phyloP scores from a whole-genome alignment of 805 yeast genomes.

The Myxozyma neotropica region DNA sequence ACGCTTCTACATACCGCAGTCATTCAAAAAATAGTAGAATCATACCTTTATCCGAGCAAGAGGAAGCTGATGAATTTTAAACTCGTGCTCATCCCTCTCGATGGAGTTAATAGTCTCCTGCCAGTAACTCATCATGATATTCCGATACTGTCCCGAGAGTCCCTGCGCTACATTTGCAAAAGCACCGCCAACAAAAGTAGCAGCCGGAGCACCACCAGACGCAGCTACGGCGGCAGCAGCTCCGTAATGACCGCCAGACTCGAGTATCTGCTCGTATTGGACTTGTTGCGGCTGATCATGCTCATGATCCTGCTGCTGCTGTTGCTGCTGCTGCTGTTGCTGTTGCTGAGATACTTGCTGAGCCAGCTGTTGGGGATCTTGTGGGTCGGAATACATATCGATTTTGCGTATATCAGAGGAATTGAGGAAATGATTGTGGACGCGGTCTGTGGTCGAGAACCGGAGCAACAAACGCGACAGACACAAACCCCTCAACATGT shows the following conservation, averaged over 20 bases:
- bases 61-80: slow-evolving; percentile 92
- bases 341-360: slow-evolving; percentile 16
- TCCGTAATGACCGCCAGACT: slow-evolving; percentile 35
- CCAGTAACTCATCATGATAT: slow-evolving; percentile 95
- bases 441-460: too few species aligned
- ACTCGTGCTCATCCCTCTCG: slow-evolving; percentile 87
- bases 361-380: slow-evolving; percentile 5
- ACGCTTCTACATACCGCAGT: neutral
- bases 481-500: neutral
- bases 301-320: slow-evolving; percentile 7
- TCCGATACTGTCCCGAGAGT: slow-evolving; percentile 74
- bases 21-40: neutral
- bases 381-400: slow-evolving; percentile 9
- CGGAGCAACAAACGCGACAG: neutral
- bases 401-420: neutral
- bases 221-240: slow-evolving; percentile 36
- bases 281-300: slow-evolving; percentile 20
- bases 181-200: slow-evolving; percentile 54
- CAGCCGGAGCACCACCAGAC: slow-evolving; percentile 34
- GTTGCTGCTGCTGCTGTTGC: slow-evolving; percentile 9
- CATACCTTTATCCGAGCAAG: slow-evolving; percentile 87
- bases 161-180: slow-evolving; percentile 94
- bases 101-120: slow-evolving; percentile 91
- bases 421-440: too few species aligned
- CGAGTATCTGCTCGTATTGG: slow-evolving; percentile 31